Conservation (phyloP, 2,329 filamentous ascomycete genomes). For the Trichoderma semiorbis region DNA sequence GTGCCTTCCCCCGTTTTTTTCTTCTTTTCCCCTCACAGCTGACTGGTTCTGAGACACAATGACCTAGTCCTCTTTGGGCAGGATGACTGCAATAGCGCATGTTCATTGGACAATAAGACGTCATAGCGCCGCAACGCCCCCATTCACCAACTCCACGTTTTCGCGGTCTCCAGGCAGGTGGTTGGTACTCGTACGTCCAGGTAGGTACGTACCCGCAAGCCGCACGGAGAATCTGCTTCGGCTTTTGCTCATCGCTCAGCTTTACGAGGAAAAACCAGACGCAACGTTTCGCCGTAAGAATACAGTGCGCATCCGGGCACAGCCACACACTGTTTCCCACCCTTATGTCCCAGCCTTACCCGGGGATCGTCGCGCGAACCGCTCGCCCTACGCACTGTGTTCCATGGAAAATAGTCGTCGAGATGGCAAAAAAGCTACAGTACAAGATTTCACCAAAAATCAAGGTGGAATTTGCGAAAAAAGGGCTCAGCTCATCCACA, state of each 20-base stretch:
- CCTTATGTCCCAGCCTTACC: neutral
- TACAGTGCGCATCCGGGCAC: neutral
- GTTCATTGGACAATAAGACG: neutral
- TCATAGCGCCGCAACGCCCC: constrained; percentile 8
- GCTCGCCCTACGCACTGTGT: neutral
- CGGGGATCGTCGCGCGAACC: neutral
- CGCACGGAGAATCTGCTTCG: neutral
- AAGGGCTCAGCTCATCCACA: neutral
- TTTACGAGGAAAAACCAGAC: neutral
- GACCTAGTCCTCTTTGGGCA: neutral
- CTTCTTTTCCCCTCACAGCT: neutral
- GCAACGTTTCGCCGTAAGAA: constrained; percentile 5
- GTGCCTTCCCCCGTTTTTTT: neutral
- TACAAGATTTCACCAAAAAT: neutral
- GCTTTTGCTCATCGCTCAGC: neutral
- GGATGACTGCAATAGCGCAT: neutral
- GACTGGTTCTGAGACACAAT: neutral
- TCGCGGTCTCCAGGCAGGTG: neutral
- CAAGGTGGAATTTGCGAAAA: neutral
- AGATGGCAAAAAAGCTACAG: neutral
- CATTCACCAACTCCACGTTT: neutral
- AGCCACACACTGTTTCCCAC: neutral
- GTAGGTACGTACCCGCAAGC: neutral
- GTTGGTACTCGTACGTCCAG: neutral
- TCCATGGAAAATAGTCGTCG: neutral